A percentile compares a stretch with the other conserved stretches of the same genome.
Conservation (phyloP, 1,284 basidiomycete genomes). For the Sanghuangporus sanghuang region DNA sequence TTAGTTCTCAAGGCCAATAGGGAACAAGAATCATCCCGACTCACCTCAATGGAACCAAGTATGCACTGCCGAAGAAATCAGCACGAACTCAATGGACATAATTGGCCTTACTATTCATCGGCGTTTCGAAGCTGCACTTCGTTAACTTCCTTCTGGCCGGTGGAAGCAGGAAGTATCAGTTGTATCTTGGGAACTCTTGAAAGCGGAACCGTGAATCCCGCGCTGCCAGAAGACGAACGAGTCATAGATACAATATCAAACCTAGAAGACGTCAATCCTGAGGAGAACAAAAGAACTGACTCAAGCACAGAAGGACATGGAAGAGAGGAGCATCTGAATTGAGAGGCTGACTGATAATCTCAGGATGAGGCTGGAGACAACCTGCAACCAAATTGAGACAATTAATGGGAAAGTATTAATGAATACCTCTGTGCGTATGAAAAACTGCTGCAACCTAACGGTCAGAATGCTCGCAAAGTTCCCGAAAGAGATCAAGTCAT, state of each 20-base stretch:
- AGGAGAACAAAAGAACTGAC: not conserved
- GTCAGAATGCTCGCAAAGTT: not conserved
- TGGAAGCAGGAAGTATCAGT: not conserved
- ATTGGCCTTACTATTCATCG: conserved; percentile 10
- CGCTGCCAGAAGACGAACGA: not conserved
- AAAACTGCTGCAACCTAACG: not conserved
- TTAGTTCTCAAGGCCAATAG: not conserved
- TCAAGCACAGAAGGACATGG: not conserved
- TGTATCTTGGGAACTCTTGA: conserved; percentile 4
- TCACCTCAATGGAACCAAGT: conserved; percentile 35
- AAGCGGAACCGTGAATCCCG: conserved; percentile 12
- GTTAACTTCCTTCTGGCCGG: not conserved
- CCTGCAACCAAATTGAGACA: not conserved
- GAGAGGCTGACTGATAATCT: not conserved
- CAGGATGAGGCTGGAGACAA: not conserved
- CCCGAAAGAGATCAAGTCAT: conserved; percentile 1
- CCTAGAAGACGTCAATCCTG: not conserved
- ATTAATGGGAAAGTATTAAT: too few species aligned
- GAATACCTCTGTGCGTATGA: too few species aligned
- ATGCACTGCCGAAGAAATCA: conserved; percentile 29
- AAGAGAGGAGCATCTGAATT: not conserved
- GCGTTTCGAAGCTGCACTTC: conserved; percentile 3
- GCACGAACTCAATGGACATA: too few species aligned
- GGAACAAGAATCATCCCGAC: conserved; percentile 12
- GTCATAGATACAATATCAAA: not conserved